These are phyloP conservation scores for Exobasidium rhododendri DNA, from an alignment of 1,284 basidiomycete genomes.

Conservation along the genomic window DNA sequence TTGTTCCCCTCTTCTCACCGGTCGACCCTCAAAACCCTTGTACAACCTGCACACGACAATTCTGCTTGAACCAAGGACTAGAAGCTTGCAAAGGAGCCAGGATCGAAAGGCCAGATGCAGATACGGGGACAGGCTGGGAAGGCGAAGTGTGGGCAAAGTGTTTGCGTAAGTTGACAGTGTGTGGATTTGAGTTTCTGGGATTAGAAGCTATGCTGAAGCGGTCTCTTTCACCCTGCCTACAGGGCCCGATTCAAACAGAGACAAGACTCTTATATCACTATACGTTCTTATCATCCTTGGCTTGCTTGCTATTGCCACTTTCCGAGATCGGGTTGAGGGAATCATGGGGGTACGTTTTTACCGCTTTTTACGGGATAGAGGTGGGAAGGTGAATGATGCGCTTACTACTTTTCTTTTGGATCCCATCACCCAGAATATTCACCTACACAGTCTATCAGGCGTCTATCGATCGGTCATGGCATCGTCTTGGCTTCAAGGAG, in stretches of 20 bases:
- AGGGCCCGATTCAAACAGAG: background rate
- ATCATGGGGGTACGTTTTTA: constrained; percentile 7
- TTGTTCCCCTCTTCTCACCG: constrained; percentile 48
- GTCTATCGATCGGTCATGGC: constrained; percentile 3
- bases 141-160: constrained; percentile 55
- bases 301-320: constrained; percentile 20
- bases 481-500: constrained; percentile 1
- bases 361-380: background rate
- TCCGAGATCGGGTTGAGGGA: constrained; percentile 20
- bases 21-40: constrained; percentile 42
- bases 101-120: constrained; percentile 43
- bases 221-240: background rate
- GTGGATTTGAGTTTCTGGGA: too few species aligned
- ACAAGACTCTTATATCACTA: constrained; percentile 3
- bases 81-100: constrained; percentile 50
- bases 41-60: constrained; percentile 51
- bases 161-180: constrained; percentile 23
- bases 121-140: constrained; percentile 53
- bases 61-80: constrained; percentile 49
- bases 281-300: constrained; percentile 25
- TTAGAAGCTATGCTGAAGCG: background rate
- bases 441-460: background rate
- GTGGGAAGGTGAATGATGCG: background rate
- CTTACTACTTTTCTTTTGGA: background rate
- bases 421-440: background rate